phyloP scores from a whole-genome alignment of 1,284 basidiomycete species.

The Rhodotorula sp. region DNA sequence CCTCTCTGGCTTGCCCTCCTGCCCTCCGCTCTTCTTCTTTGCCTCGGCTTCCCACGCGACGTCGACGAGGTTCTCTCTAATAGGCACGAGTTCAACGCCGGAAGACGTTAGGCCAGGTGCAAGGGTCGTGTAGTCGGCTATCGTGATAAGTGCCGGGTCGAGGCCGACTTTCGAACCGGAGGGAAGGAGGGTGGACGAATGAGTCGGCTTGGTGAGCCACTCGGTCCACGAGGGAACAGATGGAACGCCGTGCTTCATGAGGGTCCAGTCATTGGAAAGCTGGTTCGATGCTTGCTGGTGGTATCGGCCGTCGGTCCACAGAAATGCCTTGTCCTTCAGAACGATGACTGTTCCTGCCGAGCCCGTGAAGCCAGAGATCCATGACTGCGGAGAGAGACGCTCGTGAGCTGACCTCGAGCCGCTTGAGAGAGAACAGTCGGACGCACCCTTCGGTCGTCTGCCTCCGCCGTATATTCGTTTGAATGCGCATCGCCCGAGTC shows the following conservation, averaged over 20 bases:
- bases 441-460: conserved; percentile 30
- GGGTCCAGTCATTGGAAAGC: conserved; percentile 29
- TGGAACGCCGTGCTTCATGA: conserved; percentile 32
- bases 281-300: conserved; percentile 37
- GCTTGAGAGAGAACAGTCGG: neutral
- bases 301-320: conserved; percentile 37
- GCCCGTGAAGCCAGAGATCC: conserved; percentile 37
- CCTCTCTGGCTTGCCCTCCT: conserved; percentile 56
- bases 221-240: conserved; percentile 33
- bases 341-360: conserved; percentile 33
- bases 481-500: conserved; percentile 29
- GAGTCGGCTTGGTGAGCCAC: conserved; percentile 22
- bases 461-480: conserved; percentile 28
- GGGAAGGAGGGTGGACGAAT: conserved; percentile 25
- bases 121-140: conserved; percentile 50
- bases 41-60: conserved; percentile 64
- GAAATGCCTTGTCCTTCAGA: conserved; percentile 7
- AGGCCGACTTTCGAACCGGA: conserved; percentile 65
- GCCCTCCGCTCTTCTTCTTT: conserved; percentile 45
- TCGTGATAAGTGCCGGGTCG: conserved; percentile 67
- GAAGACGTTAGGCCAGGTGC: conserved; percentile 56
- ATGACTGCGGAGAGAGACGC: conserved; percentile 15
- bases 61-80: conserved; percentile 75
- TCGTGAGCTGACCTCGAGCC: neutral
- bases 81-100: conserved; percentile 62